These are phyloP conservation scores for Marchantia paleacea DNA, from an alignment of 225 moss, liverwort and hornwort genomes.

Conservation along the genomic window DNA sequence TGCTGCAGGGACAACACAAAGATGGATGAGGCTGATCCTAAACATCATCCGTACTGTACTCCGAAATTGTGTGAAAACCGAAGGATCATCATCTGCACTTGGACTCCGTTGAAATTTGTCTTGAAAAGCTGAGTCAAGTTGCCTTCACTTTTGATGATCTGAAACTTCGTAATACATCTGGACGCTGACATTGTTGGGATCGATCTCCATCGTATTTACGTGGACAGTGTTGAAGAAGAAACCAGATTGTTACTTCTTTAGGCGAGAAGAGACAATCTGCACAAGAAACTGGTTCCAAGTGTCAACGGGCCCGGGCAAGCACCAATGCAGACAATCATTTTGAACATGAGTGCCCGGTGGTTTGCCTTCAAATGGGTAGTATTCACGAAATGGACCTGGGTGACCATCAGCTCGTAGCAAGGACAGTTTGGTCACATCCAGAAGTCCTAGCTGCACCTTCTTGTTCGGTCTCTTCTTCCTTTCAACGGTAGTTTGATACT, in stretches of 20 bases:
- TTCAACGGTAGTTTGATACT: constrained; percentile 46
- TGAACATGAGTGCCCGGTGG: constrained; percentile 22
- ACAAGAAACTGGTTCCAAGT: constrained; percentile 66
- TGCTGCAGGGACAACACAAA: constrained; percentile 4
- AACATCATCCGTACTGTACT: background rate
- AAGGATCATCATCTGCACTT: background rate
- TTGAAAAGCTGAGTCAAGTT: background rate
- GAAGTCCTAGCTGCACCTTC: constrained; percentile 38
- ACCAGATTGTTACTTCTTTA: background rate
- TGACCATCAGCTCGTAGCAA: constrained; percentile 72
- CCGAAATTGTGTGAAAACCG: background rate
- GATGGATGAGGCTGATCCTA: background rate
- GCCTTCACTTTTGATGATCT: background rate
- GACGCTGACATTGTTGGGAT: background rate
- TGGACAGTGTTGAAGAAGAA: background rate
- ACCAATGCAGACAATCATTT: constrained; percentile 89
- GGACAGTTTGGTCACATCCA: constrained; percentile 63
- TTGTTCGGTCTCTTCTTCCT: constrained; percentile 20
- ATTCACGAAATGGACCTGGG: constrained; percentile 47
- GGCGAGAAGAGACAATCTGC: constrained; percentile 6
- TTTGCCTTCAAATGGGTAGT: constrained; percentile 41
- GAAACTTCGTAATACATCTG: background rate
- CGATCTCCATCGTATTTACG: background rate
- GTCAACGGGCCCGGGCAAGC: constrained; percentile 73
- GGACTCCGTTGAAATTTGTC: background rate